These are phyloP conservation scores for Sicyos edulis DNA, from an alignment of 306 rosid genomes.

Conservation along the genomic window DNA sequence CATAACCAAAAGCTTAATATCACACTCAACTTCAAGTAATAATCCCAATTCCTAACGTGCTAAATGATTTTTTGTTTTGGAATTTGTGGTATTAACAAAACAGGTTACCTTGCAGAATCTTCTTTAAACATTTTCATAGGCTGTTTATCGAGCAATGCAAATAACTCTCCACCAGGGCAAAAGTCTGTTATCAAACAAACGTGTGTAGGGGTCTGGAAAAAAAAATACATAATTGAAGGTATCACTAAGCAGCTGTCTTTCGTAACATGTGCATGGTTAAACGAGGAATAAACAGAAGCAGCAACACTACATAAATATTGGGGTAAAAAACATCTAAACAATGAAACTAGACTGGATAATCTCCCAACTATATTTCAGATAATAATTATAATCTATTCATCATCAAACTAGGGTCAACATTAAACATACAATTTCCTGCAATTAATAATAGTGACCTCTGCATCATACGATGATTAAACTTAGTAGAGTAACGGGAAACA, in stretches of 20 bases:
- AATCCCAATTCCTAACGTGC: background rate
- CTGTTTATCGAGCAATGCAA: constrained; percentile 86
- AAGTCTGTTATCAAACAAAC: constrained; percentile 96
- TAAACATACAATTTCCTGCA: background rate
- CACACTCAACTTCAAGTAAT: background rate
- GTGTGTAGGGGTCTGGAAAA: constrained; percentile 74
- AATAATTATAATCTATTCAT: background rate
- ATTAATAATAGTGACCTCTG: background rate
- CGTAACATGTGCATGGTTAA: background rate
- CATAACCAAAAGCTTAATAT: background rate
- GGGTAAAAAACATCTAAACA: background rate
- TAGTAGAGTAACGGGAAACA: background rate
- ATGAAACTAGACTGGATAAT: background rate
- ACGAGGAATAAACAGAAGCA: background rate
- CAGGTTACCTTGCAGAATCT: constrained; percentile 77
- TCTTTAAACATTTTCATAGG: constrained; percentile 87
- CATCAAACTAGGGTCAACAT: background rate
- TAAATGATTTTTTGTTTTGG: background rate
- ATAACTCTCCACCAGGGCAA: constrained; percentile 84
- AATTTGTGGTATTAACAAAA: background rate
- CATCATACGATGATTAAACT: background rate
- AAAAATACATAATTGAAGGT: constrained; percentile 26
- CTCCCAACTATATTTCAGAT: background rate
- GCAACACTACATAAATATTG: no score
- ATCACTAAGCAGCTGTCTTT: background rate